Evolutionary conservation across 1,284 basidiomycete genomes (phyloP).

Genomic region (Wolfiporia cocos): DNA sequence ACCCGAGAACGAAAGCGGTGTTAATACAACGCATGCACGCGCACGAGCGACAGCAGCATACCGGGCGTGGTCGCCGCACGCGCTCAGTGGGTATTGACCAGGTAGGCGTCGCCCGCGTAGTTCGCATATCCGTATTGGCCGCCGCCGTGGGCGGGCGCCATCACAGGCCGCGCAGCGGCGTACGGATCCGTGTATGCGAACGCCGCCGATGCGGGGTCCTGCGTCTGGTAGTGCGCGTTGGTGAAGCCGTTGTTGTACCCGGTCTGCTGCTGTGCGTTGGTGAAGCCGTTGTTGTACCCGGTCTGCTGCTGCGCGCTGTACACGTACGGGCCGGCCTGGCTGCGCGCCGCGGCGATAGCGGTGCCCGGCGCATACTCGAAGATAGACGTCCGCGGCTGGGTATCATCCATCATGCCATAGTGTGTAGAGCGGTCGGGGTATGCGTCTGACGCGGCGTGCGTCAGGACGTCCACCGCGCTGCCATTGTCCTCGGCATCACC

Average conservation of each 20-base stretch:
- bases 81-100: neutral
- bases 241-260: constrained; percentile 14
- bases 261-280: too few species aligned
- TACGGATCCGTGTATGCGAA: constrained; percentile 25
- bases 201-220: constrained; percentile 5
- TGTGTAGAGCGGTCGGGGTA: constrained; percentile 29
- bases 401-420: constrained; percentile 21
- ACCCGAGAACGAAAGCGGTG: neutral
- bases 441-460: constrained; percentile 20
- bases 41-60: neutral
- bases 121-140: neutral
- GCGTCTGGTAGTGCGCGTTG: constrained; percentile 7
- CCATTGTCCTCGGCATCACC: constrained; percentile 15
- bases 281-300: constrained; percentile 13
- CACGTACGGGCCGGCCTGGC: constrained; percentile 20
- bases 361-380: constrained; percentile 24
- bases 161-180: constrained; percentile 13
- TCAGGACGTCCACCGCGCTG: constrained; percentile 18
- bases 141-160: constrained; percentile 13
- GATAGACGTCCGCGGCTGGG: constrained; percentile 18
- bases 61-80: neutral
- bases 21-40: neutral
- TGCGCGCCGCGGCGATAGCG: constrained; percentile 18
- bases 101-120: neutral
- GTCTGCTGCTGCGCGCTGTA: too few species aligned